phyloP scores from a whole-genome alignment of 495 filamentous ascomycete species.

The Penicillium malachiteum region DNA sequence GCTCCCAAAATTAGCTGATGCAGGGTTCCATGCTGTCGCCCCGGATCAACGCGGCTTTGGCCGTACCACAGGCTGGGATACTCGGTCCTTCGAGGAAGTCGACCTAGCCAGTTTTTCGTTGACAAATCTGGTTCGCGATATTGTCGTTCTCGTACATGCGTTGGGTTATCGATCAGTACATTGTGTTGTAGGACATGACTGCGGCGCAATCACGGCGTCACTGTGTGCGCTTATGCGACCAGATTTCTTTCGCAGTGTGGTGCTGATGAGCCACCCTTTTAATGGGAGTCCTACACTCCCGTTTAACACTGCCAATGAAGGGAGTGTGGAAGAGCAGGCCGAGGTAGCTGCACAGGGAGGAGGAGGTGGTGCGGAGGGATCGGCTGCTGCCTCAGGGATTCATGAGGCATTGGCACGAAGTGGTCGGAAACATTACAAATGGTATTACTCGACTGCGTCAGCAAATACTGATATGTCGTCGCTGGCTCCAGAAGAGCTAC shows the following conservation, averaged over 20 bases:
- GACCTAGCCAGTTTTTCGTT: constrained; percentile 57
- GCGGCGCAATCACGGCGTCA: constrained; percentile 58
- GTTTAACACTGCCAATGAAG: constrained; percentile 46
- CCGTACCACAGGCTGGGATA: constrained; percentile 62
- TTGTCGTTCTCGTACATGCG: constrained; percentile 58
- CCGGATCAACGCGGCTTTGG: constrained; percentile 71
- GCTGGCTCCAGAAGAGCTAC: constrained; percentile 48
- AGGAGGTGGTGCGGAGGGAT: constrained; percentile 31
- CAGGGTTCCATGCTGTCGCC: constrained; percentile 63
- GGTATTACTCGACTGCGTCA: constrained; percentile 60
- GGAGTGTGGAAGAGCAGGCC: constrained; percentile 19
- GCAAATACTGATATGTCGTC: constrained; percentile 61
- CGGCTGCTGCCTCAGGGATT: constrained; percentile 31
- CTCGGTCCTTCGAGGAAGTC: constrained; percentile 44
- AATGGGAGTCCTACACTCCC: constrained; percentile 49
- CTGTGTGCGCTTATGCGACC: constrained; percentile 61
- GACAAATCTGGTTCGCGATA: constrained; percentile 61
- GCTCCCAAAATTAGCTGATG: constrained; percentile 52
- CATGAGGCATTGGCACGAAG: constrained; percentile 54
- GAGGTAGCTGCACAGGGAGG: constrained; percentile 8
- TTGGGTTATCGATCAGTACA: constrained; percentile 57
- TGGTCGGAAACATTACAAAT: constrained; percentile 65
- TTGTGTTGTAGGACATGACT: constrained; percentile 69
- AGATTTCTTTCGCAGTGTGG: constrained; percentile 58
- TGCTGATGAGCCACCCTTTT: constrained; percentile 59